Evolutionary conservation across 2,329 filamentous ascomycete genomes (phyloP), one percentile per base, ranked within the genome.

Genomic region (Ustulina deusta): DNA sequence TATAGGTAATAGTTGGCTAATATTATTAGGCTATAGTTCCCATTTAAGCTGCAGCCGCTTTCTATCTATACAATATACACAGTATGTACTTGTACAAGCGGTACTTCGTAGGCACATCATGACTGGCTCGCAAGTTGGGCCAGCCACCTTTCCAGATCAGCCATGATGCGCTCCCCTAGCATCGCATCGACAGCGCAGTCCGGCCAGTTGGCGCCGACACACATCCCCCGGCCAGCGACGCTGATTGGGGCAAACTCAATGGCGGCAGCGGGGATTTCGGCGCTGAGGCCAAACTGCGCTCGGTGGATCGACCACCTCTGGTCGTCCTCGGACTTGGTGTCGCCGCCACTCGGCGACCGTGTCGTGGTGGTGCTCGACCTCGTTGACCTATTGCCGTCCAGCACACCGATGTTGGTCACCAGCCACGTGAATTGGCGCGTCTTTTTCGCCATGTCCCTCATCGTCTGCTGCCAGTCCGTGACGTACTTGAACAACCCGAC

Each of bases 391-490:
- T 42, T 25, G 10, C 76, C 74, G 56, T 78, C 68, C 17, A 80
- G 62, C 40, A 79, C 74, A 58, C 78, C 79, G 36, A 80, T 57
- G 67, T 79, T 79, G 46, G 77, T 79, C 11, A 81, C 74, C 51
- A 79, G 66, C 78, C 78, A 79, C 34, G 78, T 70, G 46, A 75
- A 74, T 40, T 78, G 74, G 32, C 78, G 74, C 66, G 71, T 67
- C 72, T 72, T 76, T 32, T 72, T 74, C 25, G 74, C 75, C 66
- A 71, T 72, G 61, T 67, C 63, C 0, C 63, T 72, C 77, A 77
- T 75, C 68, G 72, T 73, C 63, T 71, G 34, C 67, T 73, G 70
- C 78, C 78, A 80, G 73, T 80, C 77, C 38, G 69, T 72, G 57
- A 79, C 76, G 61, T 72, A 78, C 72, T 76, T 74, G 68, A 78